Evolutionary conservation across 768 basidiomycete species (phyloP), one percentile per base, ranked within the genome.

Genomic region (Gelatoporia subvermispora): DNA sequence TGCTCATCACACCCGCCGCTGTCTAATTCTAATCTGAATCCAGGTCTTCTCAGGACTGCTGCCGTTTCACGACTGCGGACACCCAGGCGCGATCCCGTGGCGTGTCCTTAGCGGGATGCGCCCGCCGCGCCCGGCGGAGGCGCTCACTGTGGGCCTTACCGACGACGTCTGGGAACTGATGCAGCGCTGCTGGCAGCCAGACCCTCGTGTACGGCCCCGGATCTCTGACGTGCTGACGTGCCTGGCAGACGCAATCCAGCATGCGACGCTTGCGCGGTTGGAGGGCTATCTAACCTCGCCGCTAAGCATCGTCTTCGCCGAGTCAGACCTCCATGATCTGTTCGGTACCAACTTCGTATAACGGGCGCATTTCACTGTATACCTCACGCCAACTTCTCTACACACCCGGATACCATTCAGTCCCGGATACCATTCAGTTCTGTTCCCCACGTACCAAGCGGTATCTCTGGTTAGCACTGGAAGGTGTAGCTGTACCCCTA

Each of bases 121-220:
- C 5, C 48, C 48, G 18, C 15, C 8, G 17, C 36, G 39, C n/a
- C 39, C 47, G 16, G 15, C 37, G 1, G 24, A 8, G 8, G 20
- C 40, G 18, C 10, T 25, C 4, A 8, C 18, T n/a, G 20, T 48
- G 25, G 47, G 39, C 10, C 40, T 48, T 16, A 22, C 47, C 8
- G 47, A 48, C 31, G 24, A 25, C 8, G n/a, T 48, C n/a, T 48
- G 47, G 47, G 4, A 2, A 4, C 11, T 41, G 20, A 31, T 48
- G 28, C 20, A 48, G 40, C 10, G 11, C 9, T 48, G 47, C 23
- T 48, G 47, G 47, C 1, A 40, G n/a, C 11, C 22, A 5, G 47
- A 48, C 15, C 22, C 40, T 1, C 21, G 31, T 1, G 18, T 11
- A 20, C 43, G 48, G 4, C 48, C 48, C 13, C 22, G 37, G 5